These are phyloP conservation scores for Pyrenopolyporus hunteri DNA, from an alignment of 495 filamentous ascomycete genomes.

Conservation along the genomic window DNA sequence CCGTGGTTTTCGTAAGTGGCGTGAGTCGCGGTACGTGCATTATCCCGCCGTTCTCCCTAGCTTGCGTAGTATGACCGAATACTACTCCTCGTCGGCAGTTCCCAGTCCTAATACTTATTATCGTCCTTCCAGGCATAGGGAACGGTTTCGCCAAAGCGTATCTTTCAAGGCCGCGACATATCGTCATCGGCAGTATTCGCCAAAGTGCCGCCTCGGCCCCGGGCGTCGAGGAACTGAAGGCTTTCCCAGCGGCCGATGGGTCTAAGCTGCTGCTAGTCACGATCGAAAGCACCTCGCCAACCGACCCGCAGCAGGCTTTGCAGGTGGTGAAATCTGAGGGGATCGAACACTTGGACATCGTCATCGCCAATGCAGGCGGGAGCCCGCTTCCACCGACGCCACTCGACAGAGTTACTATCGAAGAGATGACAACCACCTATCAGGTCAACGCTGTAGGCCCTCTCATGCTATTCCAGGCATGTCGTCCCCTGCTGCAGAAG, in stretches of 20 bases:
- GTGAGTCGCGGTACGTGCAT: no score
- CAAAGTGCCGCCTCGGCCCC: slow-evolving; percentile 17
- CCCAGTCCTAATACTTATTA: no score
- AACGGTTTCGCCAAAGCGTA: slow-evolving; percentile 30
- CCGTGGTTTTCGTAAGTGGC: no score
- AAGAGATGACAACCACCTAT: slow-evolving; percentile 44
- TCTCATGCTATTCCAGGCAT: slow-evolving; percentile 54
- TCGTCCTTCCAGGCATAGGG: slow-evolving; percentile 24
- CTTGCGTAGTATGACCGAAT: no score
- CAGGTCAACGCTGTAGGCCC: slow-evolving; percentile 49
- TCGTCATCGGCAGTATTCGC: slow-evolving; percentile 41
- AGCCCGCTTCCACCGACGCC: slow-evolving; percentile 24
- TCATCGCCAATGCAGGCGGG: slow-evolving; percentile 57
- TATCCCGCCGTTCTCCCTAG: no score
- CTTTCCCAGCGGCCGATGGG: slow-evolving; percentile 41
- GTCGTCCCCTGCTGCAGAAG: slow-evolving; percentile 43
- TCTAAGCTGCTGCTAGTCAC: slow-evolving; percentile 49
- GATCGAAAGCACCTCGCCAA: slow-evolving; percentile 46
- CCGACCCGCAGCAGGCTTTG: slow-evolving; percentile 41
- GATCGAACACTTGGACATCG: slow-evolving; percentile 52
- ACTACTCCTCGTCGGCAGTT: no score
- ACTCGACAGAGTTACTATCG: slow-evolving; percentile 32
- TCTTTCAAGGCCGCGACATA: slow-evolving; percentile 38
- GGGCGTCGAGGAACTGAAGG: slow-evolving; percentile 24
- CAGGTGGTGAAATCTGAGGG: slow-evolving; percentile 35